Evolutionary conservation across 2,329 filamentous ascomycete genomes (phyloP).

Genomic region (Proliferodiscus dingleyae): DNA sequence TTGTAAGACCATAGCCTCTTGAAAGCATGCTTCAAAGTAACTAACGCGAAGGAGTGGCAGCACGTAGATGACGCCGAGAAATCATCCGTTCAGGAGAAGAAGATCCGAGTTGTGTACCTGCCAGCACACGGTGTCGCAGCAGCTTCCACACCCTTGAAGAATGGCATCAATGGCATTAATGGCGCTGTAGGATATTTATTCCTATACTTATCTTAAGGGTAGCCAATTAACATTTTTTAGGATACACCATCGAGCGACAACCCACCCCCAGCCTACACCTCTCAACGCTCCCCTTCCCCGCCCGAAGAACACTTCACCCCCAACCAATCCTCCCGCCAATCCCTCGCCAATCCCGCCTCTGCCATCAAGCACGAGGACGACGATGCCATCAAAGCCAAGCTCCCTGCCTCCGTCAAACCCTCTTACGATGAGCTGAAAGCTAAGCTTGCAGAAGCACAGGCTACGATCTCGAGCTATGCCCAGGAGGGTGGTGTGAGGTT

Average conservation of each 20-base stretch:
- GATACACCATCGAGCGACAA: conserved; percentile 22
- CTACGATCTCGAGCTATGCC: conserved; percentile 64
- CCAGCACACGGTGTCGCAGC: conserved; percentile 47
- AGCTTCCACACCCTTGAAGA: conserved; percentile 26
- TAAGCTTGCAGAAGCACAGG: conserved; percentile 71
- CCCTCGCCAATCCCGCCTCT: conserved; percentile 22
- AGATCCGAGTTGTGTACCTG: conserved; percentile 89
- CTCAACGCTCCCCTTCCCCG: conserved; percentile 47
- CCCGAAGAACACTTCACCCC: conserved; percentile 33
- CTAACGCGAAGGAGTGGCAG: conserved; percentile 48
- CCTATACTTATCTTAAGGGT: not conserved
- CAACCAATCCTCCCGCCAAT: conserved; percentile 21
- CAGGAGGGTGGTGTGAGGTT: conserved; percentile 72
- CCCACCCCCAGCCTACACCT: conserved; percentile 42
- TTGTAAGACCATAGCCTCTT: conserved; percentile 55
- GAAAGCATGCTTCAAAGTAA: not conserved
- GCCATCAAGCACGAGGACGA: conserved; percentile 32
- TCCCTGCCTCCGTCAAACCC: no score
- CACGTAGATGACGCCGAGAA: conserved; percentile 71
- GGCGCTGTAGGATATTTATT: conserved; percentile 18
- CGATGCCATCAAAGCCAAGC: conserved; percentile 27
- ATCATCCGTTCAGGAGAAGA: conserved; percentile 78
- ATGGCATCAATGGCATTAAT: conserved; percentile 24
- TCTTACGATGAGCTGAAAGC: conserved; percentile 60
- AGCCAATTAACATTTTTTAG: not conserved